Evolutionary conservation across 306 rosid species (phyloP), one percentile per base, ranked within the genome.

Genomic region (Morella rubra): DNA sequence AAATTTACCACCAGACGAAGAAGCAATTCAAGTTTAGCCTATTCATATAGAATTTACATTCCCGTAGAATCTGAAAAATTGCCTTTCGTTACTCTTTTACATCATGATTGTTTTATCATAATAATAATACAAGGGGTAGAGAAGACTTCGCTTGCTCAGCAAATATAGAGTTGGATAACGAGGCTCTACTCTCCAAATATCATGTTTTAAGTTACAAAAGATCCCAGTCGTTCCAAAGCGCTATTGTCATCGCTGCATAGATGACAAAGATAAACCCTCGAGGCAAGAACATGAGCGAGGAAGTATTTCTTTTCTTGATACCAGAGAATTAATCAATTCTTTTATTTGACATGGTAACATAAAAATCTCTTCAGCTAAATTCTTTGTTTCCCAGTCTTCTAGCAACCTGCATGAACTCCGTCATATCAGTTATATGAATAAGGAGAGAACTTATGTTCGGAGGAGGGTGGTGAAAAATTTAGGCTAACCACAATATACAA

Each of bases 361-460:
- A 83, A 90, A 92, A 79, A 90, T 87, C 72, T 87, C 89, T 74
- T 92, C 97, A 46, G 90, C 93, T 59, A 87, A 79, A 70, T 81
- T 91, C 79, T 88, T 89, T 8, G 87, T 77, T 67, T 84, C 85
- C 85, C 90, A 90, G 65, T 95, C 97, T 75, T 90, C 97, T 69
- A 85, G 72, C 84, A 72, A 77, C 92, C 97, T 95, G 90, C 90
- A 85, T n/a, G 65, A 75, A 80, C 80, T 75, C 20, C 37, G 15
- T 16, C 16, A 52, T 0, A 52, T 55, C 58, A 37, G 49, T 61
- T 7, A 45, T 22, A 56, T 80, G 49, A 50, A 15, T 69, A 73
- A 41, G 49, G 13, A 64, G 4, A 61, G 5, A 61, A 5, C 11
- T 61, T 61, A 49, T 12, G 3, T 49, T 0, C 7, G 65, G 27